These are phyloP conservation scores for Trichomonas vaginalis DNA, from an alignment of 208 protist species.

Conservation along the genomic window DNA sequence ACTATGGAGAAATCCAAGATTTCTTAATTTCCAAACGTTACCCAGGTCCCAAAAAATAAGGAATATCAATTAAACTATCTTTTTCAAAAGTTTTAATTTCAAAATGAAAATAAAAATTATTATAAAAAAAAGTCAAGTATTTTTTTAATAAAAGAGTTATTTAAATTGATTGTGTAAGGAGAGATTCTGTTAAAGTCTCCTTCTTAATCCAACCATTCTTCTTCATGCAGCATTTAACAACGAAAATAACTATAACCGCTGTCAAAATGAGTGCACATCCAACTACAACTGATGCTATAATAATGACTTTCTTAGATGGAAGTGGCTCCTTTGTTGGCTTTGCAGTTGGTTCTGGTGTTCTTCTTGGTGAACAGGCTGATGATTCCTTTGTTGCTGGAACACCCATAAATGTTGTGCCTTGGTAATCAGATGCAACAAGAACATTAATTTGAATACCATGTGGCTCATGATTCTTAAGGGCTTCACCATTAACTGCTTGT, in stretches of 20 bases:
- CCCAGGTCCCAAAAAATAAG: too few relatives aligned
- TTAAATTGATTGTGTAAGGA: neutral
- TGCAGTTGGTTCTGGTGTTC: neutral
- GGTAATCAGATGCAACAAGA: neutral
- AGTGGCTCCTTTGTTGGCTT: neutral
- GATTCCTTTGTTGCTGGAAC: neutral
- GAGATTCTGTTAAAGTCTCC: neutral
- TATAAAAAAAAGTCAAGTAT: too few relatives aligned
- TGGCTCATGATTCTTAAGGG: neutral
- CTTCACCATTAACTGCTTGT: neutral
- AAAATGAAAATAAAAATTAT: too few relatives aligned
- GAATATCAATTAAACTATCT: too few relatives aligned
- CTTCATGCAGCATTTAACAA: neutral
- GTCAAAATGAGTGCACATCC: neutral
- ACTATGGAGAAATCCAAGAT: too few relatives aligned
- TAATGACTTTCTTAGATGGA: neutral
- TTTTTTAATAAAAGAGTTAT: too few relatives aligned
- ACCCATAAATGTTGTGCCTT: neutral
- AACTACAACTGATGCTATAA: neutral
- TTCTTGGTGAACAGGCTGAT: neutral
- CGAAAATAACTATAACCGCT: neutral
- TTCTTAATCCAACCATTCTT: neutral
- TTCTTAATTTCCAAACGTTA: too few relatives aligned
- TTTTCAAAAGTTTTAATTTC: too few relatives aligned
- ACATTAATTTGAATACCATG: neutral